Conservation (phyloP, 371 early-diverging fungal genomes). For the Smittium culicis region DNA sequence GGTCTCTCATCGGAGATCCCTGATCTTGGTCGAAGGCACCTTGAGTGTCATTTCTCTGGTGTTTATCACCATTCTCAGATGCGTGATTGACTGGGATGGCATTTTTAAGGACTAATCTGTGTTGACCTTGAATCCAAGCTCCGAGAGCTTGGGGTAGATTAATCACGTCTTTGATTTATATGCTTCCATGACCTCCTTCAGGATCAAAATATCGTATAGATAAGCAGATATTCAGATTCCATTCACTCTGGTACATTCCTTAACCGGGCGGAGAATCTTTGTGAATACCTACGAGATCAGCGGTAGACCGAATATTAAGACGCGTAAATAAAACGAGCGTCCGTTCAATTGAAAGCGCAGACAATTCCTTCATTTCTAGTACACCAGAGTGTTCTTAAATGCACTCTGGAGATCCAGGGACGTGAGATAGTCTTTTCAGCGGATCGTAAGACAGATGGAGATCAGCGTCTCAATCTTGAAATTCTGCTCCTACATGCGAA, state of each 20-base stretch:
- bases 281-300: not conserved
- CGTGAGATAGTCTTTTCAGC: not conserved
- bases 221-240: not conserved
- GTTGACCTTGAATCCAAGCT: constrained; percentile 27
- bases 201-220: not conserved
- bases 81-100: constrained; percentile 28
- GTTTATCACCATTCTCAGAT: constrained; percentile 30
- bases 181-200: not conserved
- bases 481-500: not conserved
- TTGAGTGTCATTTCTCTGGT: constrained; percentile 11
- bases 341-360: not conserved
- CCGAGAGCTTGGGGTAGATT: constrained; percentile 17
- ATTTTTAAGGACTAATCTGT: constrained; percentile 18
- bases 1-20: not conserved
- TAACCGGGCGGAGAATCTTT: not conserved
- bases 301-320: constrained; percentile 12
- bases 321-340: constrained; percentile 25
- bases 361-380: not conserved
- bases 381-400: not conserved
- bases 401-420: not conserved
- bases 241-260: not conserved
- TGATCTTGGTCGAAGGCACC: not conserved
- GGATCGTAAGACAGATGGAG: not conserved
- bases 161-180: constrained; percentile 13
- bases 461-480: constrained; percentile 5